phyloP scores from a whole-genome alignment of 2,329 filamentous ascomycete genomes.

The Aspergillus glaucus region DNA sequence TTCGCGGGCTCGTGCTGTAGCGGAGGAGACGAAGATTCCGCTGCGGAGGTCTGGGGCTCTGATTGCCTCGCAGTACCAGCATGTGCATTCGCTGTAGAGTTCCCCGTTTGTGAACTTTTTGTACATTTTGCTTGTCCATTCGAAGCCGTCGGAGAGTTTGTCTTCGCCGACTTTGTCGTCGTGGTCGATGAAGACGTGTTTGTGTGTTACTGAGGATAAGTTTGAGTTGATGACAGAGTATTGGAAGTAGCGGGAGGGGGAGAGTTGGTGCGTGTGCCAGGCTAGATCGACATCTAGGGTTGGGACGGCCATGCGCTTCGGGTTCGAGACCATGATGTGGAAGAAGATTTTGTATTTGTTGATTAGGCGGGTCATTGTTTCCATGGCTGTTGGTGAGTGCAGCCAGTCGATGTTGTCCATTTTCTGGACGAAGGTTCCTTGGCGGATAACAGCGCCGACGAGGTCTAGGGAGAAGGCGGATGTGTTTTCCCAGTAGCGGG shows the following conservation, averaged over 20 bases:
- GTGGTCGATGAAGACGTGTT: slow-evolving; percentile 63
- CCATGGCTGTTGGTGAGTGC: slow-evolving; percentile 58
- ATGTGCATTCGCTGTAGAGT: slow-evolving; percentile 46
- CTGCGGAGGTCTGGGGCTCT: slow-evolving; percentile 51
- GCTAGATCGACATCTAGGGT: slow-evolving; percentile 34
- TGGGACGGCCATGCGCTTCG: slow-evolving; percentile 27
- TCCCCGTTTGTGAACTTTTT: slow-evolving; percentile 56
- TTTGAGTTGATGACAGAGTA: slow-evolving; percentile 46
- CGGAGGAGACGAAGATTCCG: slow-evolving; percentile 32
- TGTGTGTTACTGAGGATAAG: not conserved
- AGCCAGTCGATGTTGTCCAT: slow-evolving; percentile 75
- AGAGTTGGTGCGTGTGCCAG: slow-evolving; percentile 69
- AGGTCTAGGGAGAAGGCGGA: slow-evolving; percentile 36
- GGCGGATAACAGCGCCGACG: slow-evolving; percentile 38
- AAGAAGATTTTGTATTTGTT: slow-evolving; percentile 47
- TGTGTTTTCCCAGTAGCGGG: slow-evolving; percentile 38
- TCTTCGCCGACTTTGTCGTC: slow-evolving; percentile 75
- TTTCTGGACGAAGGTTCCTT: slow-evolving; percentile 44
- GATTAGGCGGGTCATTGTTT: slow-evolving; percentile 60
- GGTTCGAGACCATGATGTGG: slow-evolving; percentile 33
- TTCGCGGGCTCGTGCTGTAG: slow-evolving; percentile 45
- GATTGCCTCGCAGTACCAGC: slow-evolving; percentile 62
- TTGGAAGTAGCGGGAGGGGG: slow-evolving; percentile 55
- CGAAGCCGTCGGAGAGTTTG: slow-evolving; percentile 59
- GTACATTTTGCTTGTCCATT: slow-evolving; percentile 67